Evolutionary conservation across 441 rosid genomes (phyloP), one percentile per base, ranked within the genome.

Genomic region (Viola pubescens): DNA sequence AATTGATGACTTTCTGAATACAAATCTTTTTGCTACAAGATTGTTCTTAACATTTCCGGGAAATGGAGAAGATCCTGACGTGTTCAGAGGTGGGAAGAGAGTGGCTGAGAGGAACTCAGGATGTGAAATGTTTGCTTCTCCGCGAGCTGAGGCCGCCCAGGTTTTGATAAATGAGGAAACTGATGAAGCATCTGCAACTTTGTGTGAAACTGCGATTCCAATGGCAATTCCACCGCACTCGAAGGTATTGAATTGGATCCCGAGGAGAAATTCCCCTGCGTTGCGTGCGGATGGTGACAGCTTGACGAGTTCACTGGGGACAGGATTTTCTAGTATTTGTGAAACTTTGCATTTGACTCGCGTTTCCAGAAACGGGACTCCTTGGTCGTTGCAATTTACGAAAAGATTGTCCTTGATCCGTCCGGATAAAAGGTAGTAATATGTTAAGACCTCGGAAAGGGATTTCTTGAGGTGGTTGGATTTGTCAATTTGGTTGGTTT

Each of bases 151-250:
- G 6, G 73, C 68, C 0, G 78, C 77, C 84, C 82, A 77, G 12
- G 37, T 65, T 14, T 72, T 72, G 3, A 77, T 3, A 46, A 79
- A 79, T 12, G 37, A 55, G 37, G 76, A 59, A 7, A 37, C 9
- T 4, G 84, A 77, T 4, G 58, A 58, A 3, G 75, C 82, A 44
- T 82, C 87, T 8, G 66, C 77, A 7, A 75, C 14, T 53, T 70
- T 73, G 63, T 79, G 87, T 0, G 84, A 82, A 6, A 79, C 11
- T 60, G 79, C 64, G 9, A 74, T 0, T n/a, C 65, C 69, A 4
- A 79, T 5, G 0, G 59, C 77, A 2, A 72, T 42, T 1, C 84
- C 79, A 6, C 82, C 78, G 2, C 78, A 75, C 3, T 64, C 48
- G 9, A 82, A 79, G 41, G 38, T 11, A 48, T 73, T 79, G 64